Conservation (phyloP, 306 rosid species). For the Corylus americana region DNA sequence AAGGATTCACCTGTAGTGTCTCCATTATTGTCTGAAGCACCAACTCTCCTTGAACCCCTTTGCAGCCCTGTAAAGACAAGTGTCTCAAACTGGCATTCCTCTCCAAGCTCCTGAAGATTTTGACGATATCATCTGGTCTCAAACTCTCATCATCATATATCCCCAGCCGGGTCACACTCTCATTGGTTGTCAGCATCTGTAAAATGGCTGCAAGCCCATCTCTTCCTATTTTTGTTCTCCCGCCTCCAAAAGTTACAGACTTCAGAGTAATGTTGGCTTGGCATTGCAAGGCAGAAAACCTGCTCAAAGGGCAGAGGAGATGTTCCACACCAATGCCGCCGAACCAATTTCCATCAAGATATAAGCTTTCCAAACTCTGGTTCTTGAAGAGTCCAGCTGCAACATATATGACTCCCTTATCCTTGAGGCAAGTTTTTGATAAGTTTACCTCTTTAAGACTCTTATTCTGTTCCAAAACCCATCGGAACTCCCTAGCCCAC, state of each 20-base stretch:
- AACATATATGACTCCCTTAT: slow-evolving; percentile 75
- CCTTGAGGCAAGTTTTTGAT: slow-evolving; percentile 71
- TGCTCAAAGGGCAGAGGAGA: slow-evolving; percentile 82
- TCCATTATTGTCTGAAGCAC: slow-evolving; percentile 73
- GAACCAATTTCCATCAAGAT: slow-evolving; percentile 71
- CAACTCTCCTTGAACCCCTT: slow-evolving; percentile 73
- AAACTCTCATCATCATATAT: slow-evolving; percentile 78
- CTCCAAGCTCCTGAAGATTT: slow-evolving; percentile 77
- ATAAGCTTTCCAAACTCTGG: slow-evolving; percentile 57
- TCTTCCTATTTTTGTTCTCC: slow-evolving; percentile 78
- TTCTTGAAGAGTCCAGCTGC: slow-evolving; percentile 92
- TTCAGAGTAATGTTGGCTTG: slow-evolving; percentile 81
- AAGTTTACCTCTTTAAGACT: slow-evolving; percentile 68
- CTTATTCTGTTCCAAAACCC: slow-evolving; percentile 81
- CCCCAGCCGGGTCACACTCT: slow-evolving; percentile 61
- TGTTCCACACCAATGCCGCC: slow-evolving; percentile 76
- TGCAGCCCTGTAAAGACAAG: slow-evolving; percentile 78
- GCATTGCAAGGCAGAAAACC: slow-evolving; percentile 76
- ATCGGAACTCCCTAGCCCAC: slow-evolving; percentile 86
- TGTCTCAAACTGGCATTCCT: slow-evolving; percentile 75
- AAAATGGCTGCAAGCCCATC: slow-evolving; percentile 73
- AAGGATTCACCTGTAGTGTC: slow-evolving; percentile 83
- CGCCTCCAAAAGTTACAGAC: slow-evolving; percentile 74
- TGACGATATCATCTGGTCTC: slow-evolving; percentile 66
- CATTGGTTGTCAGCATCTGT: slow-evolving; percentile 64